Base-by-base conservation (phyloP, 331 rosid species). In the Acacia concinna region DNA sequence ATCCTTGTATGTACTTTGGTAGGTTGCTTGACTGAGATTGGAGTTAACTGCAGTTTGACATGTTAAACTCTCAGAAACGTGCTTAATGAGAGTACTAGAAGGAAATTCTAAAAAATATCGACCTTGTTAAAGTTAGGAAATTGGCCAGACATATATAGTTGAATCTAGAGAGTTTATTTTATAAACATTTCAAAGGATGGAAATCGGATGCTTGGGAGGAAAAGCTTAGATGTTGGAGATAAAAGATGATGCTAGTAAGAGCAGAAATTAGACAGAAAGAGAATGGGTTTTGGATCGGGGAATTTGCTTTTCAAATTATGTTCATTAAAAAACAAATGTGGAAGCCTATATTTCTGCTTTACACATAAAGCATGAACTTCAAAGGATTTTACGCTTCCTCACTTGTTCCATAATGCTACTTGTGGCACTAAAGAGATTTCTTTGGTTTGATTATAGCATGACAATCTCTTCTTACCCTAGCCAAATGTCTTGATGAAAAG, bases 21-120 rank as follows among this genome's bases (percentile, higher is more conserved):
- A 18, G 18, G 56, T 15, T 47, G 18, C 21, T 18, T 4, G 21
- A 18, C 3, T 63, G 17, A 17, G 46, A 46, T 46, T n/a, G n/a
- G 47, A 56, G 34, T 31, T 13, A 27, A 46, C 35, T 38, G 60
- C 59, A 78, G 59, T 46, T 20, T 69, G 81, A n/a, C 37, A 30
- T 78, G 56, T n/a, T n/a, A n/a, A 78, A 52, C 76, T 71, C 56
- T 54, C 14, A 4, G 25, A 78, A 9, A 68, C 11, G 13, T 68
- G 69, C 30, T 47, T 51, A 49, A 32, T 4, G 28, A 40, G 68
- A 57, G 21, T 17, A 25, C 54, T 51, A 28, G 57, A 46, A 52
- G 17, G 23, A 38, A 52, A 27, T 68, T 35, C 25, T 20, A 18
- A 38, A 51, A 78, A 68, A 9, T 21, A 38, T 27, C 34, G 76